Conservation (phyloP, 1,139 yeast species). For the Arxiozyma telluris region DNA sequence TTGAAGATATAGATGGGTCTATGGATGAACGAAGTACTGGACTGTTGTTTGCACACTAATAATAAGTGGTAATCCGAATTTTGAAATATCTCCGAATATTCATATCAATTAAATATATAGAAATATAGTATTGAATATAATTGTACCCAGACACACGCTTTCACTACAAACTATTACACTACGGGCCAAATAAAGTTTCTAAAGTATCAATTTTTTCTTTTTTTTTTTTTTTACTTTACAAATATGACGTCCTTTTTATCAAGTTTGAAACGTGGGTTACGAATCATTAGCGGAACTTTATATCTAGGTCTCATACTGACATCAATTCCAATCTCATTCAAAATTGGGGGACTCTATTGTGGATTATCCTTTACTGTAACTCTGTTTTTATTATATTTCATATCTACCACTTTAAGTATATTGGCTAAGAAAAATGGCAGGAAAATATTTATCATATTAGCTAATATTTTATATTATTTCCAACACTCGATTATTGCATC, state of each 20-base stretch:
- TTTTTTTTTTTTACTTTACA: too few species aligned
- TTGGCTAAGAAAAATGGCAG: conserved; percentile 41
- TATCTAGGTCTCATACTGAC: conserved; percentile 63
- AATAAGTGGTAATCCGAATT: too few species aligned
- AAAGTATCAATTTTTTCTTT: background rate
- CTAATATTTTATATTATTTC: conserved; percentile 44
- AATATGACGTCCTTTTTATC: conserved; percentile 10
- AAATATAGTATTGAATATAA: background rate
- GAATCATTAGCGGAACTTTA: conserved; percentile 41
- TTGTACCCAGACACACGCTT: too few species aligned
- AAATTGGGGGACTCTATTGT: conserved; percentile 83
- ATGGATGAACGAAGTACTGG: too few species aligned
- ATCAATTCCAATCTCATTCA: conserved; percentile 90
- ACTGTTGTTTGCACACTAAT: background rate
- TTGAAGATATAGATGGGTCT: too few species aligned
- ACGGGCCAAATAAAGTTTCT: background rate
- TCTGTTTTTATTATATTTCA: conserved; percentile 56
- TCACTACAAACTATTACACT: background rate
- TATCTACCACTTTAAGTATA: conserved; percentile 63
- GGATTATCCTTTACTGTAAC: conserved; percentile 84
- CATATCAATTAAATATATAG: too few species aligned
- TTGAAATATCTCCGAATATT: background rate
- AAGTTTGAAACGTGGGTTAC: conserved; percentile 18
- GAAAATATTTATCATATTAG: conserved; percentile 43
- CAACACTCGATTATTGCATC: conserved; percentile 84